Evolutionary conservation across 2,329 filamentous ascomycete genomes (phyloP).

Genomic region (Paracorniculantispora psalliotae): DNA sequence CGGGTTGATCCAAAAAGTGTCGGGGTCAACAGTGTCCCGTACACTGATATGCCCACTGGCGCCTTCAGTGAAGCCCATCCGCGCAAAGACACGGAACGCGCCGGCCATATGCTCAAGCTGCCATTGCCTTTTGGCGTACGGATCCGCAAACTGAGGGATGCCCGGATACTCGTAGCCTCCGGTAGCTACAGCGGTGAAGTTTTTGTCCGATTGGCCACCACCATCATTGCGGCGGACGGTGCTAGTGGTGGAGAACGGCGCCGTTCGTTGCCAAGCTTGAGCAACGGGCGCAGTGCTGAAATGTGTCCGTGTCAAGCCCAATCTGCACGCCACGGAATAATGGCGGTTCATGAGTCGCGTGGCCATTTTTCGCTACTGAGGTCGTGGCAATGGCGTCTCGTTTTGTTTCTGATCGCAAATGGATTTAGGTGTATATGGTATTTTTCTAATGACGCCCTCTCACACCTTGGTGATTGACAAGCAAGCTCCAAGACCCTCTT

Average conservation of each 20-base stretch:
- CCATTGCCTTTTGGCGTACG: conserved; percentile 51
- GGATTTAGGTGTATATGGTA: not conserved
- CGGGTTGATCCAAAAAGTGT: conserved; percentile 58
- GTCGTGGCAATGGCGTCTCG: not conserved
- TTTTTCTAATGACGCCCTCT: not conserved
- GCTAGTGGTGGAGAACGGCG: not conserved
- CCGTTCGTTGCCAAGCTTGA: not conserved
- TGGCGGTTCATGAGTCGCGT: not conserved
- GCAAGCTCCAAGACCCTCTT: not conserved
- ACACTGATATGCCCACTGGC: conserved; percentile 57
- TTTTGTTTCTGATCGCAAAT: not conserved
- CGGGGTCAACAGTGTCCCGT: conserved; percentile 57
- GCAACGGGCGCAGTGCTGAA: not conserved
- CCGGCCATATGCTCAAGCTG: conserved; percentile 62
- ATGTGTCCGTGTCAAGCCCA: not conserved
- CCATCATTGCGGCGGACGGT: not conserved
- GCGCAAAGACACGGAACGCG: conserved; percentile 39
- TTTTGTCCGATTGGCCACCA: not conserved
- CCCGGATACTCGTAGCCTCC: conserved; percentile 20
- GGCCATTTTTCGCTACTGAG: not conserved
- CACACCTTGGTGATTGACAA: not conserved
- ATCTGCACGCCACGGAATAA: not conserved
- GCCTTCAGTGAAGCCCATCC: conserved; percentile 26
- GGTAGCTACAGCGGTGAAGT: not conserved
- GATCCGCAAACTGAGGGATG: conserved; percentile 38